Evolutionary conservation across 139 green algal species (phyloP).

Genomic region (Astrephomene gubernaculifera): DNA sequence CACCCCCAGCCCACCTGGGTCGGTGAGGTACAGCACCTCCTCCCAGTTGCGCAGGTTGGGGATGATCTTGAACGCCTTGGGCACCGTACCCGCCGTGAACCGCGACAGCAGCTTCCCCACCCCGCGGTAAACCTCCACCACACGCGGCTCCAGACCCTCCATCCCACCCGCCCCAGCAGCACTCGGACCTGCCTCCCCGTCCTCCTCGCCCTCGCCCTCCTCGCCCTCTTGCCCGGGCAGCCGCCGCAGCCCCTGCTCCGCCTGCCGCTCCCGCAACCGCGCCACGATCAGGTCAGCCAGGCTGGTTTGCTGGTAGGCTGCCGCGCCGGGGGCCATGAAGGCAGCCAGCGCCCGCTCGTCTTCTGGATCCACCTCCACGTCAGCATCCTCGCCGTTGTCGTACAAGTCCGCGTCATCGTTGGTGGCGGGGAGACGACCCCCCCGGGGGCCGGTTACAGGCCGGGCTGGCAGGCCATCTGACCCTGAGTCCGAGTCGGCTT

Average conservation of each 20-base stretch:
- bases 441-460: too few species aligned
- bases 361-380: slow-evolving; percentile 68
- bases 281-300: slow-evolving; percentile 93
- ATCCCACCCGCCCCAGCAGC: not conserved
- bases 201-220: not conserved
- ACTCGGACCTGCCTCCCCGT: not conserved
- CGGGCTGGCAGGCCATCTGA: not conserved
- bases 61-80: slow-evolving; percentile 98
- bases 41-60: slow-evolving; percentile 97
- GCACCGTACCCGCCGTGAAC: slow-evolving; percentile 85
- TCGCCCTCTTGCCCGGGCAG: slow-evolving; percentile 13
- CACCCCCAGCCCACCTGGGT: slow-evolving; percentile 58
- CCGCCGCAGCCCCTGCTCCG: slow-evolving; percentile 32
- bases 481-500: slow-evolving; percentile 52
- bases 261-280: slow-evolving; percentile 71
- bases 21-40: slow-evolving; percentile 95
- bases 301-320: slow-evolving; percentile 55
- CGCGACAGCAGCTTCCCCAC: slow-evolving; percentile 76
- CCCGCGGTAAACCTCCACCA: slow-evolving; percentile 79
- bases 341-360: slow-evolving; percentile 88
- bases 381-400: slow-evolving; percentile 55
- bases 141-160: slow-evolving; percentile 85
- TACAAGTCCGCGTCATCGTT: slow-evolving; percentile 44
- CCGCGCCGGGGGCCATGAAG: slow-evolving; percentile 74
- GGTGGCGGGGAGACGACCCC: too few species aligned